Base-by-base conservation (phyloP, 495 filamentous ascomycete species). In the Neurospora sp. region DNA sequence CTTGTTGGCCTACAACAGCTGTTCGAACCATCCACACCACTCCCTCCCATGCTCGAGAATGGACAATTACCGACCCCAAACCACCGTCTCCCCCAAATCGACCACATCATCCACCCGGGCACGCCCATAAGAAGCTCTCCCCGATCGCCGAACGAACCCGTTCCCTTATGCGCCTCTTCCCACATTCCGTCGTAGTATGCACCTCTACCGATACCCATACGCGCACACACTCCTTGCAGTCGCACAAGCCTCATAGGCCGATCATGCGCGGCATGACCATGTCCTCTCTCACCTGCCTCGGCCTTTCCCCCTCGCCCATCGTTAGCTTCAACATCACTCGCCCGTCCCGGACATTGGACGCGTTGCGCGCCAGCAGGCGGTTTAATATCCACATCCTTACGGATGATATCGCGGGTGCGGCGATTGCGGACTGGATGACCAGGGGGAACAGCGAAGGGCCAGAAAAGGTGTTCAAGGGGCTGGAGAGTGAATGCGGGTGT, bases 231-330 rank as follows among this genome's bases (percentile, higher is more conserved):
- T 74, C 79, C 46, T 69, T 72, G 70, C 77, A 76, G 27, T 70
- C 71, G 20, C 38, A 74, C 54, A 73, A 79, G 39, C 74, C 77
- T 18, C 54, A 35, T 66, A 66, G 35, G 54, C 70, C 77, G 79
- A 40, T 80, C 31, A 83, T 81, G 31, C 79, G 84, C 42, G 93
- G 89, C 71, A 91, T 96, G 85, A 94, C 92, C 35, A 90, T 95
- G 75, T 96, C 93, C 23, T 94, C 92, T 14, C 92, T 97, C 83
- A 94, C 88, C 23, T 93, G 92, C 0, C 87, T 97, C 35, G 87
- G 90, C 0, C 84, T 96, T 1, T 73, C 77, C 14, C 93, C 93
- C 0, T 76, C 82, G 5, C 92, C 93, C 0, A 84, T 91, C 37
- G 86, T 96, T 42, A 90, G 90, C 41, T 94, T 97, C 87, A 97